Evolutionary conservation across 179 eudicot genomes (phyloP).

Genomic region (Vitellaria paradoxa): DNA sequence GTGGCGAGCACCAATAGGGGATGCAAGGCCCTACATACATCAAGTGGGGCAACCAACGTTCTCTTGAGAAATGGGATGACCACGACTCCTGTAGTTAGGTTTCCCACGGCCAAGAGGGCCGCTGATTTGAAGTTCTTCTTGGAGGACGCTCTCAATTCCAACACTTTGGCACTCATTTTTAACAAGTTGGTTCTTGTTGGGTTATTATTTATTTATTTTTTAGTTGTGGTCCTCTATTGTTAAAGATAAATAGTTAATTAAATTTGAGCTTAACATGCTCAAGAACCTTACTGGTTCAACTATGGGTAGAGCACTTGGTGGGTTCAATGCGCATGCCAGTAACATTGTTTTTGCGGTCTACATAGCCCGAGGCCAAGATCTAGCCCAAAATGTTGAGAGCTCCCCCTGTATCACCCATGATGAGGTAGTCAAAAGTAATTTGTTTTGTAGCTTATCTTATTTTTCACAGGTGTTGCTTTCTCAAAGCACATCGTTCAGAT

Average conservation of each 20-base stretch:
- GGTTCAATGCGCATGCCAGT: slow-evolving; percentile 40
- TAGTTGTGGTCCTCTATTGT: neutral
- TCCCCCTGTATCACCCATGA: slow-evolving; percentile 46
- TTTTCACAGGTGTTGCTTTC: slow-evolving; percentile 52
- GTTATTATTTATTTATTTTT: neutral
- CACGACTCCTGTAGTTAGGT: slow-evolving; percentile 32
- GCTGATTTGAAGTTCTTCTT: slow-evolving; percentile 26
- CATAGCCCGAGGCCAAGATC: slow-evolving; percentile 39
- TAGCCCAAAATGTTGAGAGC: slow-evolving; percentile 37
- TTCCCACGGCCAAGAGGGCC: slow-evolving; percentile 28
- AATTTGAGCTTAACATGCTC: slow-evolving; percentile 39
- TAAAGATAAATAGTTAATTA: neutral
- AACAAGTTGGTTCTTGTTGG: slow-evolving; percentile 18
- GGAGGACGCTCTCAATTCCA: slow-evolving; percentile 31
- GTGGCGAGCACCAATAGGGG: slow-evolving; percentile 41
- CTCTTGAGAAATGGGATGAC: slow-evolving; percentile 32
- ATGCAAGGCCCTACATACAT: slow-evolving; percentile 29
- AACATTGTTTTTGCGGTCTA: slow-evolving; percentile 38
- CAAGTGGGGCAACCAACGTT: slow-evolving; percentile 30
- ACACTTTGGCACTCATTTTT: slow-evolving; percentile 20
- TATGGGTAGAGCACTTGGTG: slow-evolving; percentile 37
- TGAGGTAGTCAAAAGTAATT: slow-evolving; percentile 42
- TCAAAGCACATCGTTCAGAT: slow-evolving; percentile 62
- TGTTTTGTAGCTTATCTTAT: neutral
- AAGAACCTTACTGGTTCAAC: slow-evolving; percentile 41